Evolutionary conservation across 2,329 filamentous ascomycete species (phyloP).

Genomic region (Aspergillus sp.): DNA sequence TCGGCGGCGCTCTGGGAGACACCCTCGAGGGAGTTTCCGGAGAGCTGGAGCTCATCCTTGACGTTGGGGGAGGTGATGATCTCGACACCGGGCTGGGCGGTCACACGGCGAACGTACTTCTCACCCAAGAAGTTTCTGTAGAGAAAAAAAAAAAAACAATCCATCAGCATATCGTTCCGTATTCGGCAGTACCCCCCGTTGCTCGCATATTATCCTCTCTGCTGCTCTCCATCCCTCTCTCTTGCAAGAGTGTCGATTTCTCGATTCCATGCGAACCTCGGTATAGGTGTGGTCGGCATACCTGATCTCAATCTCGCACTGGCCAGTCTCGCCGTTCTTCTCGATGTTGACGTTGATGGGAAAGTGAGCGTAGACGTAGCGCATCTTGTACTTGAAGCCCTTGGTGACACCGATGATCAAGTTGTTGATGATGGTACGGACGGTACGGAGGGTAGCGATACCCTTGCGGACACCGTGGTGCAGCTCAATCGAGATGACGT

Average conservation of each 20-base stretch:
- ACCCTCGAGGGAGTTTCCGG: slow-evolving; percentile 92
- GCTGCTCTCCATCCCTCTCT: neutral
- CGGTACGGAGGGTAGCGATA: slow-evolving; percentile 95
- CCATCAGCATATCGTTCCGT: slow-evolving; percentile 26
- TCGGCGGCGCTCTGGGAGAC: slow-evolving; percentile 98
- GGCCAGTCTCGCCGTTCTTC: slow-evolving; percentile 87
- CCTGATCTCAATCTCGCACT: slow-evolving; percentile 95
- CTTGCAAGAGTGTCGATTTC: neutral
- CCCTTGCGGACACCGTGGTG: slow-evolving; percentile 99
- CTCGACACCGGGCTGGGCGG: slow-evolving; percentile 86
- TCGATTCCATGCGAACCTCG: neutral
- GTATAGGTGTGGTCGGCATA: slow-evolving; percentile 49
- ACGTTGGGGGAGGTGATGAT: slow-evolving; percentile 85
- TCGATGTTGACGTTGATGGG: slow-evolving; percentile 99
- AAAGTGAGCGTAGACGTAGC: slow-evolving; percentile 99
- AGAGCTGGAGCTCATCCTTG: slow-evolving; percentile 96
- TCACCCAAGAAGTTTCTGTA: slow-evolving; percentile 94
- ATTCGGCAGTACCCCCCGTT: neutral
- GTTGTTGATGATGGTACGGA: slow-evolving; percentile 98
- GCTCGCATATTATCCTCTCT: neutral
- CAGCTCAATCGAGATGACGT: slow-evolving; percentile 92
- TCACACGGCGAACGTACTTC: slow-evolving; percentile 95
- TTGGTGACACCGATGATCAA: slow-evolving; percentile 97
- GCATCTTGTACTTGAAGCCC: slow-evolving; percentile 99
- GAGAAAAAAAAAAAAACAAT: slow-evolving; percentile 22